Evolutionary conservation across 1,139 yeast species (phyloP).

Genomic region (Candida neerlandica): DNA sequence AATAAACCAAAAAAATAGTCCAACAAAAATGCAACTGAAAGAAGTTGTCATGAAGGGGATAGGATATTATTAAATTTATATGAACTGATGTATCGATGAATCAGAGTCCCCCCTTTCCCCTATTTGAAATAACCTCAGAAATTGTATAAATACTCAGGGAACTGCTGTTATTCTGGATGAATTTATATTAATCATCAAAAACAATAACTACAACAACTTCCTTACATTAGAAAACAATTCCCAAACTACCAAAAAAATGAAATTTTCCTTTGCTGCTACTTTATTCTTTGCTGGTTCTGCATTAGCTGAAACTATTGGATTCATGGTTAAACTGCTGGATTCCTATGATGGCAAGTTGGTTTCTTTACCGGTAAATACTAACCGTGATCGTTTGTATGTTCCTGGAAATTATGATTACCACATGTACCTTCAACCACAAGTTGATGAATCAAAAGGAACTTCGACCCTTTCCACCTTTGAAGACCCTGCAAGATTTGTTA

Average conservation of each 20-base stretch:
- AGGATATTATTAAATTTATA: not conserved
- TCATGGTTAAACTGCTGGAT: not conserved
- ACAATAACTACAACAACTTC: not conserved
- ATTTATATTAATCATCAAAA: not conserved
- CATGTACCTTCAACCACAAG: not conserved
- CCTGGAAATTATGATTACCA: not conserved
- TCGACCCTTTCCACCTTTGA: not conserved
- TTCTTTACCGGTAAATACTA: not conserved
- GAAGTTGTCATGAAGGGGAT: not conserved
- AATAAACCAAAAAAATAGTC: not conserved
- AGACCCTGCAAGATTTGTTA: not conserved
- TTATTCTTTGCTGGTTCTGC: not conserved
- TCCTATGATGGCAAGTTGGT: not conserved
- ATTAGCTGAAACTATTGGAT: not conserved
- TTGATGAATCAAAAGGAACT: not conserved
- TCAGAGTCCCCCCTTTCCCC: not conserved
- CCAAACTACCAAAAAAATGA: not conserved
- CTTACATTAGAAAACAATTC: too few species aligned
- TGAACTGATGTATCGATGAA: not conserved
- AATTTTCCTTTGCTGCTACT: not conserved
- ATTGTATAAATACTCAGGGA: not conserved
- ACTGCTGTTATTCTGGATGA: not conserved
- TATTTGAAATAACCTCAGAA: not conserved
- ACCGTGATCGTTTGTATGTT: not conserved
- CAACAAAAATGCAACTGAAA: not conserved